A percentile compares a stretch with the other conserved stretches of the same genome.
phyloP scores from a whole-genome alignment of 805 yeast genomes.

The Pichia heedii region DNA sequence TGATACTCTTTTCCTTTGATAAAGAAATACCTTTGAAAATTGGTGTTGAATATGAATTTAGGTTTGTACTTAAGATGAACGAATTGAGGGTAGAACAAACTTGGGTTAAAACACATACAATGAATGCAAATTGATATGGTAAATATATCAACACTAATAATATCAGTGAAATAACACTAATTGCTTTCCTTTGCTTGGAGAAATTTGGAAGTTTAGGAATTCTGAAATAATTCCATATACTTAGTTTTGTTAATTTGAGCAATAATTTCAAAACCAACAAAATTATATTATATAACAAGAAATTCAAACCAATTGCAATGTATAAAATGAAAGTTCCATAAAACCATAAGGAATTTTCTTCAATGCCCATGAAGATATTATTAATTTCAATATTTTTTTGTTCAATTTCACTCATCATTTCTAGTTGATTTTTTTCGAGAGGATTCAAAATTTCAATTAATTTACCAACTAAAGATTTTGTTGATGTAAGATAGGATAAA shows the following conservation, averaged over 20 bases:
- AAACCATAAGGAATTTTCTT: constrained; percentile 45
- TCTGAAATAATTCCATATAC: constrained; percentile 3
- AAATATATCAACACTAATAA: constrained; percentile 35
- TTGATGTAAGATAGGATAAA: constrained; percentile 36
- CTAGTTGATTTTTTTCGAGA: constrained; percentile 38
- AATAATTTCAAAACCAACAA: constrained; percentile 10
- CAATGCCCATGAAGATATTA: constrained; percentile 59
- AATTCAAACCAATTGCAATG: constrained; percentile 37
- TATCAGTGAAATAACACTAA: constrained; percentile 10
- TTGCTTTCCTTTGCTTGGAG: constrained; percentile 12
- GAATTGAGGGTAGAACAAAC: constrained; percentile 11
- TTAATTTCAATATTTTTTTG: constrained; percentile 34
- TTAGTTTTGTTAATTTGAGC: background rate
- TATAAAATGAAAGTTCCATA: constrained; percentile 50
- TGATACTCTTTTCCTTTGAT: background rate
- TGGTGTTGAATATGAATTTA: constrained; percentile 6
- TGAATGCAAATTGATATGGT: constrained; percentile 76
- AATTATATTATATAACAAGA: constrained; percentile 25
- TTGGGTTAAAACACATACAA: constrained; percentile 53
- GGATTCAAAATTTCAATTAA: constrained; percentile 36
- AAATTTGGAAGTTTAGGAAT: constrained; percentile 11
- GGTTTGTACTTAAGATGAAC: background rate
- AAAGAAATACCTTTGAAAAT: no score
- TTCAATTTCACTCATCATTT: constrained; percentile 33
- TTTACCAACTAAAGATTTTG: constrained; percentile 27